Evolutionary conservation across 805 yeast species (phyloP).

Genomic region (Spathaspora girioi): DNA sequence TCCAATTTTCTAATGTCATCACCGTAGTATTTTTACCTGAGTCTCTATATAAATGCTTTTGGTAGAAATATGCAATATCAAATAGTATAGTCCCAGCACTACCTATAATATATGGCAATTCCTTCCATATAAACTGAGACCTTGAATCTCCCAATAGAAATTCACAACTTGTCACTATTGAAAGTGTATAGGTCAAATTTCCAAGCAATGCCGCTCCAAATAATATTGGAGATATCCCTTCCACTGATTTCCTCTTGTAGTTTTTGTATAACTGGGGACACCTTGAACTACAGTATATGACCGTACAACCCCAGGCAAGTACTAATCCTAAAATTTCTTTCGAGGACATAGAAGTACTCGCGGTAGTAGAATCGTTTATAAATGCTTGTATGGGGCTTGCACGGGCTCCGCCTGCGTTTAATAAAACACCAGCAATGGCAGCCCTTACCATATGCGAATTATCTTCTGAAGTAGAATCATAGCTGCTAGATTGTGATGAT

Average conservation of each 20-base stretch:
- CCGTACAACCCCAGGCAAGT: slow-evolving; percentile 78
- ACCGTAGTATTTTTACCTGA: slow-evolving; percentile 16
- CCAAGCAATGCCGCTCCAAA: slow-evolving; percentile 79
- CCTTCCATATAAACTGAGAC: slow-evolving; percentile 53
- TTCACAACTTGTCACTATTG: slow-evolving; percentile 65
- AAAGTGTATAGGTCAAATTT: slow-evolving; percentile 69
- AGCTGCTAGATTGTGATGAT: slow-evolving; percentile 13
- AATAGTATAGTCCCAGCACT: slow-evolving; percentile 81
- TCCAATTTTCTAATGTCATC: slow-evolving; percentile 19
- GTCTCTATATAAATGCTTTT: slow-evolving; percentile 36
- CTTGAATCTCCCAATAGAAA: slow-evolving; percentile 31
- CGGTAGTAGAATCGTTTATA: background rate
- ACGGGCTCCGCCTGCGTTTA: slow-evolving; percentile 3
- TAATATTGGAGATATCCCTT: slow-evolving; percentile 77
- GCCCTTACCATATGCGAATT: background rate
- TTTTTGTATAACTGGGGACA: slow-evolving; percentile 83
- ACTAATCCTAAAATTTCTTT: slow-evolving; percentile 14
- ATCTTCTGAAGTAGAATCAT: slow-evolving; percentile 10
- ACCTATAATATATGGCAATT: slow-evolving; percentile 80
- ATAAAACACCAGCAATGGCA: slow-evolving; percentile 6
- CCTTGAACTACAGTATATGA: slow-evolving; percentile 71
- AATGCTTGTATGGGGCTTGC: slow-evolving; percentile 11
- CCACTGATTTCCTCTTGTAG: slow-evolving; percentile 73
- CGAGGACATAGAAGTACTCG: background rate
- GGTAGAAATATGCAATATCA: slow-evolving; percentile 69